Base-by-base conservation (phyloP, 108 stramenopile species). In the Chaetoceros muelleri region DNA sequence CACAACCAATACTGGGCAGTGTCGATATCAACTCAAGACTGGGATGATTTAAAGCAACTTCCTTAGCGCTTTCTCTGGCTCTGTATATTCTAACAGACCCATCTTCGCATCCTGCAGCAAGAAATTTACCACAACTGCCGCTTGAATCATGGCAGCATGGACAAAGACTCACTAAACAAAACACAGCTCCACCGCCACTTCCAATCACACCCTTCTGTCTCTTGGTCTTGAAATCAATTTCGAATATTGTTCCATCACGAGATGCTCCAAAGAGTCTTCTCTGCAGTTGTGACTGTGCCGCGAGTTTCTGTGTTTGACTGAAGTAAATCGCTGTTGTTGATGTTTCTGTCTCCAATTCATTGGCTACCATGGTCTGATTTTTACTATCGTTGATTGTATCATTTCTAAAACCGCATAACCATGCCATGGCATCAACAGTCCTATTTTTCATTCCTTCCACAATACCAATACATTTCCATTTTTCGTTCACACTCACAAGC, bases 171-270 rank as follows among this genome's bases (percentile, higher is more conserved):
- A 55, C 61, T 51, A 90, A 58, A 48, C 79, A 79, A 65, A 86
- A 81, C 8, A 92, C 75, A 20, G 76, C 84, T 1, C 85, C 90
- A 26, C 86, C 86, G 28, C 84, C 84, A 73, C 84, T 84, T 23
- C 69, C 57, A 50, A 74, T 79, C 2, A 80, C 69, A 50, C 25
- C 28, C 24, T 40, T 61, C 3, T 84, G 69, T 34, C 76, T 75
- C 44, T 73, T 66, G 2, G 60, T 56, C 22, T 57, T 52, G 66
- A 87, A 87, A 52, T 87, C 77, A 21, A 92, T 54, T 18, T 79
- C 70, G 65, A 87, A 87, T 44, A 92, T 53, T 7, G 84, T 83
- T 19, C 90, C 90, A 73, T 87, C 82, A 8, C 69, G 67, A 60
- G 81, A 79, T 21, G 75, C 82, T 16, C 84, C 90, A 24, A 87